Evolutionary conservation across 2,329 filamentous ascomycete genomes (phyloP), one percentile per base, ranked within the genome.

Genomic region (Ceratocystis huliohia): DNA sequence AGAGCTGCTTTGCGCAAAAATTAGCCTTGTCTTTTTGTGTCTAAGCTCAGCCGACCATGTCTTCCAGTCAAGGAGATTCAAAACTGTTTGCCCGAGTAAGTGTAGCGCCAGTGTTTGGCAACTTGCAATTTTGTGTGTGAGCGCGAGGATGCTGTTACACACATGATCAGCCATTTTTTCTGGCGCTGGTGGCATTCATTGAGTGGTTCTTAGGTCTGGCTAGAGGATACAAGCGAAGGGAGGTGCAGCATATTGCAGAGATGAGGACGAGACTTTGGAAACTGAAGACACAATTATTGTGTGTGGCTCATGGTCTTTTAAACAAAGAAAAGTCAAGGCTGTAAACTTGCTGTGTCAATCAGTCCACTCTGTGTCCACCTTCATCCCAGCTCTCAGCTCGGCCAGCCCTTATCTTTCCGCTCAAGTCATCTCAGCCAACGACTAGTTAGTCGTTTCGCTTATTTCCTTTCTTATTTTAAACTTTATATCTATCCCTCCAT

Each of bases 31-130:
- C 10, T 30, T 4, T 33, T 33, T n/a, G 15, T 33, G 53, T 22
- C 50, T 56, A 20, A 22, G 15, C 13, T 8, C 22, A 20, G 53
- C 28, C 53, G 25, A 57, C 6, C 56, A 59, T 59, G 56, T 59
- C 56, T 59, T 68, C 66, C n/a, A 61, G 66, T 7, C 64, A 65
- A 79, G 91, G 94, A 78, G 94, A 97, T 85, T 96, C 94, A 80
- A 97, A 96, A 85, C 87, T 99, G 80, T 99, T 99, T 81, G 93
- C 94, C 77, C 87, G 94, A 81, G 94, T 99, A 84, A 81, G 82
- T 77, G 67, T 68, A 20, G 48, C 20, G 20, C 25, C 22, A 33
- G 41, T n/a, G 20, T 57, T 17, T 45, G 48, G 48, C 8, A 17
- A n/a, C n/a, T 17, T n/a, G 8, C 17, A 28, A 53, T 22, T 15